phyloP scores from a whole-genome alignment of 768 basidiomycete species.

The Crucibulum laeve region DNA sequence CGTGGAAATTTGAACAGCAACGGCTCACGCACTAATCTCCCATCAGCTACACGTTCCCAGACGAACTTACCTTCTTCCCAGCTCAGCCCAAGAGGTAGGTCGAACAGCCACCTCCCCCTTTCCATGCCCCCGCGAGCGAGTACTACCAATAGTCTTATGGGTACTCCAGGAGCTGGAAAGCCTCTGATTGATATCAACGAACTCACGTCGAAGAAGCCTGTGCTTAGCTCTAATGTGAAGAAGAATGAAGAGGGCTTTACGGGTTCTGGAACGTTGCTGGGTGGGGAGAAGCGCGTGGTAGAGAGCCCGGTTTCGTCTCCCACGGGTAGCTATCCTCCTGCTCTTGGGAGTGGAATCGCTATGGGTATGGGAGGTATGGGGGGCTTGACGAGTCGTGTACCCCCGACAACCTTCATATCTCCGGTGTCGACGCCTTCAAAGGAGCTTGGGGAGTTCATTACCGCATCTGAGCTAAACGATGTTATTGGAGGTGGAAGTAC shows the following conservation, averaged over 20 bases:
- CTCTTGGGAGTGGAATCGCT: slow-evolving; percentile 12
- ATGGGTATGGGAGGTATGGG: too few species aligned
- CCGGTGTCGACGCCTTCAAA: slow-evolving; percentile 1
- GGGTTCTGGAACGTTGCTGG: slow-evolving; percentile 28
- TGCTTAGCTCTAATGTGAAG: slow-evolving; percentile 7
- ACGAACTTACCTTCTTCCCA: background rate
- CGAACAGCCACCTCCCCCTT: background rate
- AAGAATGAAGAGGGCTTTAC: slow-evolving; percentile 31
- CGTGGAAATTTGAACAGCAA: slow-evolving; percentile 17
- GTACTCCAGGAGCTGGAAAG: slow-evolving; percentile 21
- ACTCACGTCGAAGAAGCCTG: slow-evolving; percentile 21
- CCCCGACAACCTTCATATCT: slow-evolving; percentile 4
- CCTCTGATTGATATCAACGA: slow-evolving; percentile 50
- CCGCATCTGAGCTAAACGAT: slow-evolving; percentile 6
- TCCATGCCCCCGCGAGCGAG: background rate
- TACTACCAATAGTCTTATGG: background rate
- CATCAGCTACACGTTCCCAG: background rate
- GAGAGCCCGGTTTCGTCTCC: slow-evolving; percentile 18
- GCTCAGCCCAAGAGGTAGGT: background rate
- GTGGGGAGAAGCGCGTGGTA: background rate
- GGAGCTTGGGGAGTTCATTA: background rate
- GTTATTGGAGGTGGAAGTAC: too few species aligned
- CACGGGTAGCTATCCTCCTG: slow-evolving; percentile 11
- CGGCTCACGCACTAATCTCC: slow-evolving; percentile 6
- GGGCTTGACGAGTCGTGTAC: too few species aligned